A percentile compares a stretch with the other conserved stretches of the same genome.
Evolutionary conservation across 352 stramenopile species (phyloP).

Genomic region (Pythium diclinum): DNA sequence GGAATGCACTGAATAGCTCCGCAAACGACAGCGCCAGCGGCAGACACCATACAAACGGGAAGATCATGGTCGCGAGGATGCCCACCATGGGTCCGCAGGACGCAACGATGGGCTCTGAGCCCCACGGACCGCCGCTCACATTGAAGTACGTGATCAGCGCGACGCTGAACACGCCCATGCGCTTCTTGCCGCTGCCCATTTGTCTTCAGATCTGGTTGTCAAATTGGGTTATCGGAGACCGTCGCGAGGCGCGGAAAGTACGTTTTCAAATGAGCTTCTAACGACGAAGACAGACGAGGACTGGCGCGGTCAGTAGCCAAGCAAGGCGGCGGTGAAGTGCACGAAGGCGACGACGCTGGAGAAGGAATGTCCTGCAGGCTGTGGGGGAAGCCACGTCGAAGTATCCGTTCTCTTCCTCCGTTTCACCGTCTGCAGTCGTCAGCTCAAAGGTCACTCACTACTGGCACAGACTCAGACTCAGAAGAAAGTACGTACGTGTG

Average conservation of each 20-base stretch:
- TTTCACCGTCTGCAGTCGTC: constrained; percentile 11
- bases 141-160: constrained; percentile 90
- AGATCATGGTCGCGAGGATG: constrained; percentile 56
- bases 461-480: constrained; percentile 10
- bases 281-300: neutral
- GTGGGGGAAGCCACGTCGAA: neutral
- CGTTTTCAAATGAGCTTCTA: neutral
- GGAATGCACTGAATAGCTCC: constrained; percentile 71
- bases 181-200: constrained; percentile 32
- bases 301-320: neutral
- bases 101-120: constrained; percentile 90
- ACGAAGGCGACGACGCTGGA: neutral
- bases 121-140: constrained; percentile 92
- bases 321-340: neutral
- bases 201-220: neutral
- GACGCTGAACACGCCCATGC: constrained; percentile 55
- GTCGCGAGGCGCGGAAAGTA: neutral
- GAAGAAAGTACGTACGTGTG: constrained; percentile 3
- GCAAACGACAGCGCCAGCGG: constrained; percentile 65
- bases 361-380: neutral
- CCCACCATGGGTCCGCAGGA: constrained; percentile 79
- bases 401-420: constrained; percentile 7
- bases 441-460: constrained; percentile 20
- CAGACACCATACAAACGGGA: constrained; percentile 69
- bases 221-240: neutral